Evolutionary conservation across 768 basidiomycete genomes (phyloP).

Genomic region (Kwoniella botswanensis): DNA sequence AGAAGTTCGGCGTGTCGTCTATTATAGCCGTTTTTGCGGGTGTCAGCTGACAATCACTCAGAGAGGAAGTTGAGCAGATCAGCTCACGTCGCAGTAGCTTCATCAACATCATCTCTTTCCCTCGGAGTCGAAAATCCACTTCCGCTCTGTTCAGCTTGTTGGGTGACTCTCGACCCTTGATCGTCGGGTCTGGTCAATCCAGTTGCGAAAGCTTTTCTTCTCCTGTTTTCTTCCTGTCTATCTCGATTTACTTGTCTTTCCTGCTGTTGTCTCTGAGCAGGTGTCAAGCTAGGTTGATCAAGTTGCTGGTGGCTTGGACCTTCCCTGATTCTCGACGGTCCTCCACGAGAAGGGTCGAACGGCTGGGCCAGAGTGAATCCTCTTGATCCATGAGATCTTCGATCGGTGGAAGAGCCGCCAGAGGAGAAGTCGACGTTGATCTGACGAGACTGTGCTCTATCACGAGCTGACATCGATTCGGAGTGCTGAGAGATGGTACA

Average conservation of each 20-base stretch:
- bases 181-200: slow-evolving; percentile 37
- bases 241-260: slow-evolving; percentile 43
- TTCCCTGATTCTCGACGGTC: slow-evolving; percentile 26
- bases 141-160: slow-evolving; percentile 18
- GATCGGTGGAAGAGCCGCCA: slow-evolving; percentile 5
- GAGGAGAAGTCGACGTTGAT: slow-evolving; percentile 48
- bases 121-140: slow-evolving; percentile 45
- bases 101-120: slow-evolving; percentile 54
- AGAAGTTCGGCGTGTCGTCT: slow-evolving; percentile 75
- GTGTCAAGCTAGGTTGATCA: slow-evolving; percentile 36
- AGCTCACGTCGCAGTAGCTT: slow-evolving; percentile 53
- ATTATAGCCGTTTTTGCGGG: neutral
- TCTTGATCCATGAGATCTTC: slow-evolving; percentile 26
- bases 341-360: slow-evolving; percentile 16
- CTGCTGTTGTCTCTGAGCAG: slow-evolving; percentile 46
- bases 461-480: slow-evolving; percentile 52
- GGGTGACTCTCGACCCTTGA: neutral
- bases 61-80: neutral
- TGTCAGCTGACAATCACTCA: slow-evolving; percentile 11
- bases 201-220: slow-evolving; percentile 51
- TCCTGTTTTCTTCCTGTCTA: slow-evolving; percentile 38
- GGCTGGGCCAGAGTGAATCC: slow-evolving; percentile 42
- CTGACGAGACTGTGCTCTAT: slow-evolving; percentile 55
- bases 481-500: slow-evolving; percentile 46
- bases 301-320: slow-evolving; percentile 40